A percentile compares a stretch with the other conserved stretches of the same genome.
Conservation (phyloP, 2,329 filamentous ascomycete genomes). For the Sporothrix protearum region DNA sequence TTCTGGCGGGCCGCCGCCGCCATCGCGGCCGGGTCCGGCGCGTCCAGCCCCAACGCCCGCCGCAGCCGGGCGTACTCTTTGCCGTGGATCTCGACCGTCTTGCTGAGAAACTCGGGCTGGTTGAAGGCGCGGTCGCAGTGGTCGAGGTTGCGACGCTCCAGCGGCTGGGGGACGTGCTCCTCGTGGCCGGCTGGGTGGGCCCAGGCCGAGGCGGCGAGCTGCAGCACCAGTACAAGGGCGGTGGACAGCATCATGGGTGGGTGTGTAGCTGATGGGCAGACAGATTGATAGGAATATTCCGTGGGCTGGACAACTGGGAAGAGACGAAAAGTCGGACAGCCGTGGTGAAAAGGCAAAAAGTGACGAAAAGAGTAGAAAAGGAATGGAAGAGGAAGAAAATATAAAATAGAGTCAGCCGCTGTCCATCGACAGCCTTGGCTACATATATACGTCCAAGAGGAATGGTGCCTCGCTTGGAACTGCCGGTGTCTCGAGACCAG, state of each 20-base stretch:
- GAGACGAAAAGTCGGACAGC: too few relatives aligned
- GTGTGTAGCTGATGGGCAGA: too few relatives aligned
- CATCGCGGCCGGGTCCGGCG: constrained; percentile 25
- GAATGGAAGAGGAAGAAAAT: background rate
- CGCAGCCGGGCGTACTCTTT: constrained; percentile 31
- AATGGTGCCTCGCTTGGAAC: background rate
- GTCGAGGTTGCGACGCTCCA: constrained; percentile 33
- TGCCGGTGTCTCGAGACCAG: background rate
- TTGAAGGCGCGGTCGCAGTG: constrained; percentile 33
- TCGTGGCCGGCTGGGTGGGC: constrained; percentile 33
- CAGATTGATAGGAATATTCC: background rate
- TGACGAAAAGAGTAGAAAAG: background rate
- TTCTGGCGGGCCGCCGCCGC: background rate
- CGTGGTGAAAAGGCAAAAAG: too few relatives aligned
- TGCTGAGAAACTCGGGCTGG: constrained; percentile 32
- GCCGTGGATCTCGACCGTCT: constrained; percentile 33
- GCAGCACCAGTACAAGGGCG: constrained; percentile 25
- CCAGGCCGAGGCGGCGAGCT: constrained; percentile 29
- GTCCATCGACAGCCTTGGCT: constrained; percentile 2
- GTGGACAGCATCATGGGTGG: constrained; percentile 6
- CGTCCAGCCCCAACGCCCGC: constrained; percentile 30
- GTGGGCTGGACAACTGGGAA: background rate
- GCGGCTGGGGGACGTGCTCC: constrained; percentile 28
- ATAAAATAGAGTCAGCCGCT: background rate
- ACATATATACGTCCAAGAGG: constrained; percentile 6